A percentile compares a stretch with the other conserved stretches of the same genome.
Conservation (phyloP, 2,329 filamentous ascomycete genomes). For the Colletotrichum paranaense region DNA sequence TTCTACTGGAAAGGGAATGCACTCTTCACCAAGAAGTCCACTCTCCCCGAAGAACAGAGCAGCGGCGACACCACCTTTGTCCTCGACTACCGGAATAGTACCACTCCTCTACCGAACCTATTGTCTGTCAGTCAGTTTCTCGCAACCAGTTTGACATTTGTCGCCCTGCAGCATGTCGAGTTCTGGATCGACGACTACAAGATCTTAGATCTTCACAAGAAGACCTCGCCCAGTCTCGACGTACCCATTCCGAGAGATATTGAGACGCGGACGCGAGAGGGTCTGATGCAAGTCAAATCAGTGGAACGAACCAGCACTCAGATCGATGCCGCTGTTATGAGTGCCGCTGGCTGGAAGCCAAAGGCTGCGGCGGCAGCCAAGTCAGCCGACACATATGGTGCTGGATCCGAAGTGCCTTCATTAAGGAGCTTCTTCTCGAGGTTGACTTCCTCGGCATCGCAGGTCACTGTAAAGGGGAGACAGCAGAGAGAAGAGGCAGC, state of each 20-base stretch:
- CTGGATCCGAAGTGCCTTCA: conserved; percentile 67
- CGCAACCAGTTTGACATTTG: conserved; percentile 95
- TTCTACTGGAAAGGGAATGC: conserved; percentile 99
- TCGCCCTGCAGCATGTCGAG: conserved; percentile 87
- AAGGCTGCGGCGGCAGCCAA: conserved; percentile 55
- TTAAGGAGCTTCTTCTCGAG: conserved; percentile 84
- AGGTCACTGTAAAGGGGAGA: conserved; percentile 63
- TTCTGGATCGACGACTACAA: conserved; percentile 91
- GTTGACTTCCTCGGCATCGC: conserved; percentile 70
- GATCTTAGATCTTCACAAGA: conserved; percentile 83
- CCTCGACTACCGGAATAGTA: conserved; percentile 90
- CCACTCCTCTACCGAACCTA: conserved; percentile 86
- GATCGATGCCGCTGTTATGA: conserved; percentile 92
- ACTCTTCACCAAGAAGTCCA: conserved; percentile 89
- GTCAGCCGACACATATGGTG: conserved; percentile 60
- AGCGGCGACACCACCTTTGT: conserved; percentile 89
- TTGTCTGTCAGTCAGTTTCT: conserved; percentile 91
- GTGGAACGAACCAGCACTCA: conserved; percentile 90
- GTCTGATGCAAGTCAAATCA: conserved; percentile 85
- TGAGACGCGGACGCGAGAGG: conserved; percentile 84
- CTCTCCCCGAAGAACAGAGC: conserved; percentile 74
- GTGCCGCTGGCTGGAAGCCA: conserved; percentile 85
- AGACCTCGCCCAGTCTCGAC: conserved; percentile 80
- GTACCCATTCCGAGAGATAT: conserved; percentile 82
- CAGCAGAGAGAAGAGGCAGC: conserved; percentile 71